Base-by-base conservation (phyloP, 2,329 filamentous ascomycete genomes). In the Colletotrichum theobromicola region DNA sequence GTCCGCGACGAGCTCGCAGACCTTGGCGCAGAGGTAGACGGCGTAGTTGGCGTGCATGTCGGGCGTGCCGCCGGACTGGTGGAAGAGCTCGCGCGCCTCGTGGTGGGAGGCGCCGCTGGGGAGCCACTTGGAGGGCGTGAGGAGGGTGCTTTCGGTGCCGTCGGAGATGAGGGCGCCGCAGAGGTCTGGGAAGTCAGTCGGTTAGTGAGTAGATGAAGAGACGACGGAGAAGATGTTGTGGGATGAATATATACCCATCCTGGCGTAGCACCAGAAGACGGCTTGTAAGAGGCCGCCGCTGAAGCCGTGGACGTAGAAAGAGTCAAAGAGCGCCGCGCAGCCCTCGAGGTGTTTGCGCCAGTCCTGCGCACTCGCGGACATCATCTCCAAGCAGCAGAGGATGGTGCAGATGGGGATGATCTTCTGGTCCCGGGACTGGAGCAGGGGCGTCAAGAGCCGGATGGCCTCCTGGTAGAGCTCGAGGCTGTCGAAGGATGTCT, bases 41-140 rank as follows among this genome's bases (percentile, higher is more conserved):
- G 90, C 85, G 76, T 89, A 90, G 77, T 92, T 92, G 35, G 90
- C 90, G 75, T 90, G 87, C 85, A 89, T 90, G 76, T 92, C 90
- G 7, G 87, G 84, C 12, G 68, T 67, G 7, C 46, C 42, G 42
- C 42, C 57, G 35, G 72, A 66, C 64, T 66, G 68, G 60, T 80
- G 79, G 77, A 87, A 84, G 70, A 87, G 76, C 57, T 79, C 77
- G 18, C 80, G 79, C 5, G 84, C 83, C 21, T 84, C 82, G 7
- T 81, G 78, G 21, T 84, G 81, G 15, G 83, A 77, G 13, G 83
- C 80, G 26, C 83, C 83, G 8, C 83, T 81, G 1, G 85, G 83
- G 4, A 88, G 83, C 89, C 88, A 91, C 71, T 87, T 87, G 28
- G 82, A 78, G 1, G 87, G 82, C 0, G 87, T 87, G 1, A 91